These are phyloP conservation scores for Astrephomene gubernaculifera DNA, from an alignment of 139 green algal genomes.

Conservation along the genomic window DNA sequence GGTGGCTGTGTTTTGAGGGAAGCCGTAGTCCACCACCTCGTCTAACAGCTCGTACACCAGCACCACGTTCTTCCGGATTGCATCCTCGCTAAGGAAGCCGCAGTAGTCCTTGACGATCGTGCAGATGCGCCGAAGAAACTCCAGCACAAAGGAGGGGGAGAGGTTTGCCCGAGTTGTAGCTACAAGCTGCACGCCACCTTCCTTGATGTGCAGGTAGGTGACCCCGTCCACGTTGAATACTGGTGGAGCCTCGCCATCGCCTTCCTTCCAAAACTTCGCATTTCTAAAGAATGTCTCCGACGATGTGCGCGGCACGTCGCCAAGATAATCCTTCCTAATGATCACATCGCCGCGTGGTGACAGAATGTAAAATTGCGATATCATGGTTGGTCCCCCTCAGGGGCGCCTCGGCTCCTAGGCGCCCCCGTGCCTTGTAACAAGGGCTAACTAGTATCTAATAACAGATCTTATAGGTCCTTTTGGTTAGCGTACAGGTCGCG, in stretches of 20 bases:
- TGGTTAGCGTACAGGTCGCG: too few species aligned
- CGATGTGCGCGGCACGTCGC: slow-evolving; percentile 84
- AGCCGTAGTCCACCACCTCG: slow-evolving; percentile 92
- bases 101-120: slow-evolving; percentile 86
- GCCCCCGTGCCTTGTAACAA: background rate
- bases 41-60: slow-evolving; percentile 98
- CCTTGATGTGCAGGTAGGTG: slow-evolving; percentile 93
- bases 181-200: slow-evolving; percentile 88
- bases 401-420: slow-evolving; percentile 3
- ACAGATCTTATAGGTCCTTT: too few species aligned
- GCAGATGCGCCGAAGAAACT: slow-evolving; percentile 91
- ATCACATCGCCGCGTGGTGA: slow-evolving; percentile 93
- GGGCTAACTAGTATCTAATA: too few species aligned
- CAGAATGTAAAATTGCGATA: slow-evolving; percentile 95
- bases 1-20: slow-evolving; percentile 90
- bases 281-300: slow-evolving; percentile 94
- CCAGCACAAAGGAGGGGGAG: slow-evolving; percentile 89
- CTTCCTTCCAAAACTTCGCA: slow-evolving; percentile 87
- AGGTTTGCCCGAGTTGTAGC: slow-evolving; percentile 92
- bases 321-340: slow-evolving; percentile 90
- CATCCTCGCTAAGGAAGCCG: slow-evolving; percentile 89
- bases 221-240: slow-evolving; percentile 96
- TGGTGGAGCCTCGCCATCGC: slow-evolving; percentile 85
- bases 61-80: slow-evolving; percentile 95
- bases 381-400: slow-evolving; percentile 62